Conservation (phyloP, 78 protist genomes). For the Protostelium mycophagum region DNA sequence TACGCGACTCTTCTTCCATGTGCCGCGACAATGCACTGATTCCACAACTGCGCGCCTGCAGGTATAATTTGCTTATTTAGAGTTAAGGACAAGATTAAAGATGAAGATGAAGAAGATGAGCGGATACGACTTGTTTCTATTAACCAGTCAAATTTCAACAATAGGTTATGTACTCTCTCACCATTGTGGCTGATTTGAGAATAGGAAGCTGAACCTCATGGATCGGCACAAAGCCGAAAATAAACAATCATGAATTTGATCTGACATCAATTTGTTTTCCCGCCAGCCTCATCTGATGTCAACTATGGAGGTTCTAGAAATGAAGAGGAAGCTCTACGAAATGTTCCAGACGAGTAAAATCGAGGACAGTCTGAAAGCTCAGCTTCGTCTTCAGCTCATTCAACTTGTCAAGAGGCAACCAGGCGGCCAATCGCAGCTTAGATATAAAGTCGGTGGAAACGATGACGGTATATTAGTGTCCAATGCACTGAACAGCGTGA, state of each 20-base stretch:
- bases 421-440: not conserved
- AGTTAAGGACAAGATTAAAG: not conserved
- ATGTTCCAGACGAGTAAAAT: not conserved
- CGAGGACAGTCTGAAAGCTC: not conserved
- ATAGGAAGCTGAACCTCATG: too few species aligned
- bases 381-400: not conserved
- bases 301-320: not conserved
- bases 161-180: not conserved
- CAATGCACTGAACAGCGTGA: not conserved
- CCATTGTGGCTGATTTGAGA: too few species aligned
- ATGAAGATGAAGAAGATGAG: not conserved
- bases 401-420: not conserved
- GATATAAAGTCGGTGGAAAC: not conserved
- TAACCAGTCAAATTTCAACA: not conserved
- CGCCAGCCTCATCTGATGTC: not conserved
- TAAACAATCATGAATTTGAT: too few species aligned
- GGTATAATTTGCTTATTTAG: not conserved
- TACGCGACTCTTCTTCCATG: slow-evolving; percentile 2
- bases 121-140: not conserved
- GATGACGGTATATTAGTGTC: not conserved
- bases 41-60: not conserved
- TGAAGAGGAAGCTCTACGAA: not conserved
- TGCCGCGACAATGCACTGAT: not conserved
- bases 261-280: not conserved
- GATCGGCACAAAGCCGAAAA: too few species aligned